A percentile compares a stretch with the other conserved stretches of the same genome.
These are phyloP conservation scores for Aspergillus fumigatiaffinis DNA, from an alignment of 2,329 filamentous ascomycete species.

Conservation along the genomic window DNA sequence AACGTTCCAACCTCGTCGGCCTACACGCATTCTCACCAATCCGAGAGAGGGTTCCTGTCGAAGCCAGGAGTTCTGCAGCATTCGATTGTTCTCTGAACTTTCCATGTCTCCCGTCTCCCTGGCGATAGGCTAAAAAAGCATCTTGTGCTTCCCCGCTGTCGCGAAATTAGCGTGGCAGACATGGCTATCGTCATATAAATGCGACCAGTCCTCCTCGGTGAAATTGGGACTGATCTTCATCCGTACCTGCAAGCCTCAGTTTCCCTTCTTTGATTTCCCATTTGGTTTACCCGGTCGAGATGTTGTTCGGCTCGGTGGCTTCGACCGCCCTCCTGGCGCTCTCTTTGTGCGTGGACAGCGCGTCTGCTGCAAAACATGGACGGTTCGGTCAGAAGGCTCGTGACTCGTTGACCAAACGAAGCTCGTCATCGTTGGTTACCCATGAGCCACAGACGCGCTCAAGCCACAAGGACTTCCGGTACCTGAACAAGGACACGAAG, in stretches of 20 bases:
- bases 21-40: neutral
- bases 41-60: neutral
- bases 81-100: neutral
- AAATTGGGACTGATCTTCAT: slow-evolving; percentile 7
- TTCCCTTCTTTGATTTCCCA: neutral
- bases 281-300: slow-evolving; percentile 5
- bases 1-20: neutral
- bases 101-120: neutral
- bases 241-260: neutral
- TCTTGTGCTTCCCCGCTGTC: neutral
- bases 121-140: neutral
- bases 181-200: neutral
- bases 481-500: slow-evolving; percentile 22
- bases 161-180: neutral
- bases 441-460: slow-evolving; percentile 10
- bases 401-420: slow-evolving; percentile 18
- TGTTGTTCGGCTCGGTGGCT: slow-evolving; percentile 25
- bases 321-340: slow-evolving; percentile 20
- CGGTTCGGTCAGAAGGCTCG: slow-evolving; percentile 23
- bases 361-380: slow-evolving; percentile 20
- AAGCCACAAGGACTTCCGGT: slow-evolving; percentile 21
- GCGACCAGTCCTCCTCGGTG: neutral
- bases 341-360: slow-evolving; percentile 17
- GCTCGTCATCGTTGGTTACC: slow-evolving; percentile 5
- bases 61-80: neutral